Percentiles rank a stretch among this genome's conserved stretches.
Conservation (phyloP, 495 filamentous ascomycete species). For the Bacidia gigantensis region DNA sequence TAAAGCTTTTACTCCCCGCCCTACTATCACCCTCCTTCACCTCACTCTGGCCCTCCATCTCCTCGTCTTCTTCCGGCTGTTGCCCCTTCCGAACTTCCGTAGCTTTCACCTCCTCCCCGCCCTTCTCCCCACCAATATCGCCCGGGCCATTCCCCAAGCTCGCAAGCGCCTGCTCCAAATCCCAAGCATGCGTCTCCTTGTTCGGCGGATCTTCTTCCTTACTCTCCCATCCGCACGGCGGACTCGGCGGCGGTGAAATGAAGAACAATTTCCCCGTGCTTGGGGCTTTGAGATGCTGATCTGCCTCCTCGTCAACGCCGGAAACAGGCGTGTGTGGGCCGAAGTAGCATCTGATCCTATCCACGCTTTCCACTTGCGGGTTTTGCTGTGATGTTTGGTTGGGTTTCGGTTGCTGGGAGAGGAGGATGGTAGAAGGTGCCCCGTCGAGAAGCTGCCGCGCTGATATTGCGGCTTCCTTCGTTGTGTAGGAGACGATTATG, state of each 20-base stretch:
- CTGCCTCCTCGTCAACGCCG: constrained; percentile 39
- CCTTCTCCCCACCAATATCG: constrained; percentile 18
- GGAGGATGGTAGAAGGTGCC: background rate
- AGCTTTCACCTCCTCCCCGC: background rate
- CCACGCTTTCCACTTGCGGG: constrained; percentile 7
- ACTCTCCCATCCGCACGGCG: constrained; percentile 88
- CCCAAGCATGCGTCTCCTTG: constrained; percentile 81
- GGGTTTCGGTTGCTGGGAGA: background rate
- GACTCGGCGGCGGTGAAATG: constrained; percentile 83
- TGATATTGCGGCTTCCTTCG: constrained; percentile 52
- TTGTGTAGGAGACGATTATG: constrained; percentile 78
- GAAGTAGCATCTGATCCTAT: constrained; percentile 73
- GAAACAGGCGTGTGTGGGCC: constrained; percentile 60
- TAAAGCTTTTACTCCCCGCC: constrained; percentile 46
- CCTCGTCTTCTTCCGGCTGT: constrained; percentile 20
- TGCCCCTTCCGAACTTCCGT: constrained; percentile 35
- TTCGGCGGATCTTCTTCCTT: constrained; percentile 84
- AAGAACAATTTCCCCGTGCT: constrained; percentile 89
- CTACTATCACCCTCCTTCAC: constrained; percentile 21
- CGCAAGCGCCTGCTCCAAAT: constrained; percentile 68
- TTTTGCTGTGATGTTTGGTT: background rate
- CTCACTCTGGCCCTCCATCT: constrained; percentile 41
- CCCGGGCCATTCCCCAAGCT: constrained; percentile 35
- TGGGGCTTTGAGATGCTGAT: constrained; percentile 62
- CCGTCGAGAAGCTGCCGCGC: constrained; percentile 51